These are phyloP conservation scores for Neocallimastix lanati DNA, from an alignment of 192 early-diverging fungal species.

Conservation along the genomic window DNA sequence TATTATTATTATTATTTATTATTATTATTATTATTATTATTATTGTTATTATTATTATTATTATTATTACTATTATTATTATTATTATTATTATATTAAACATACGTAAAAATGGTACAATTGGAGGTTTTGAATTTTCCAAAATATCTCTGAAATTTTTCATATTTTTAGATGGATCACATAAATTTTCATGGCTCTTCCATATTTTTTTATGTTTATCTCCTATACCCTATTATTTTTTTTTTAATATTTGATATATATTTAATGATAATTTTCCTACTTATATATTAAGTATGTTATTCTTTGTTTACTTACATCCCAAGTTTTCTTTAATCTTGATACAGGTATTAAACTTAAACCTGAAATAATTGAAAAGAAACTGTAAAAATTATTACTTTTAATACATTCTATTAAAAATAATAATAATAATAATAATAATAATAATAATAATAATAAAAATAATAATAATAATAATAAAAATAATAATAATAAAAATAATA, in stretches of 20 bases:
- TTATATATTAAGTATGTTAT: too few relatives aligned
- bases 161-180: slow-evolving; percentile 41
- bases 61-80: too few relatives aligned
- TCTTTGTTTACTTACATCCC: slow-evolving; percentile 43
- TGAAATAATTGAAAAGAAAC: slow-evolving; percentile 31
- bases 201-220: slow-evolving; percentile 24
- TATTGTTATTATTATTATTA: too few relatives aligned
- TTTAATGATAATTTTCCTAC: too few relatives aligned
- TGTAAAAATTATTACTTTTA: slow-evolving; percentile 36
- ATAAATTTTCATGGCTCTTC: slow-evolving; percentile 25
- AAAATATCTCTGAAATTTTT: slow-evolving; percentile 30
- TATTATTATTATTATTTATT: too few relatives aligned
- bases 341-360: slow-evolving; percentile 32
- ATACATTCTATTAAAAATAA: slow-evolving; percentile 17
- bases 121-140: slow-evolving; percentile 19
- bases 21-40: too few relatives aligned
- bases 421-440: too few relatives aligned
- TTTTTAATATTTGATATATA: too few relatives aligned
- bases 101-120: slow-evolving; percentile 41
- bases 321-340: slow-evolving; percentile 35
- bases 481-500: too few relatives aligned
- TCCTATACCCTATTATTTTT: slow-evolving; percentile 16
- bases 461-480: too few relatives aligned
- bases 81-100: neutral
- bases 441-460: too few relatives aligned